phyloP scores from a whole-genome alignment of 1,284 basidiomycete genomes.

The Irpex sp. region DNA sequence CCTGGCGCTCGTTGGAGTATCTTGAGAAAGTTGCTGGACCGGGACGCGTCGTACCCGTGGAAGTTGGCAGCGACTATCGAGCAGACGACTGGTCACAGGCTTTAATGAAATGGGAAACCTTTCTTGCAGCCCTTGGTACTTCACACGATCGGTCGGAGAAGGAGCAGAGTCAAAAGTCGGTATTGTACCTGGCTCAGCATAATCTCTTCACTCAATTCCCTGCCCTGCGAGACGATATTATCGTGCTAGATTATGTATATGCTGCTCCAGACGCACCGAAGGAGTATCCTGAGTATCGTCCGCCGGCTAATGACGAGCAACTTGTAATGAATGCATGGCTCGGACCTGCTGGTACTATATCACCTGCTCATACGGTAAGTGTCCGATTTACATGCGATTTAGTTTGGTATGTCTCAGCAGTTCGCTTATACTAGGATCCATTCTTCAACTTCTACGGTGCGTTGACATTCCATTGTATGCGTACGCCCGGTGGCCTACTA shows the following conservation, averaged over 20 bases:
- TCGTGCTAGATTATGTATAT: conserved; percentile 86
- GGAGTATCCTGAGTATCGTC: conserved; percentile 48
- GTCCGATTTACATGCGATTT: background rate
- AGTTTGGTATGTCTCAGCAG: conserved; percentile 3
- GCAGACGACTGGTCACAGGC: conserved; percentile 77
- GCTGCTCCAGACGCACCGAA: conserved; percentile 46
- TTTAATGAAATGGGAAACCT: conserved; percentile 75
- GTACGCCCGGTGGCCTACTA: background rate
- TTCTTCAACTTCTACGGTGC: conserved; percentile 89
- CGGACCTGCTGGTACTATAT: conserved; percentile 71
- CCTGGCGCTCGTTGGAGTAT: conserved; percentile 69
- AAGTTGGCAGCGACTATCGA: conserved; percentile 84
- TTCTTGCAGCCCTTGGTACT: conserved; percentile 49
- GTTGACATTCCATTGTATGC: conserved; percentile 11
- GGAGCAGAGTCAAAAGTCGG: conserved; percentile 17
- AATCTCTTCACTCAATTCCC: conserved; percentile 85
- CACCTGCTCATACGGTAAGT: conserved; percentile 89
- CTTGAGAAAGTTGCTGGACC: conserved; percentile 63
- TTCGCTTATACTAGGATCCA: conserved; percentile 62
- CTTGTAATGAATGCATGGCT: conserved; percentile 86
- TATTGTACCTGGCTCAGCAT: conserved; percentile 90
- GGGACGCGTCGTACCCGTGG: conserved; percentile 85
- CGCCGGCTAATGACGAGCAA: conserved; percentile 65
- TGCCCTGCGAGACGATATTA: conserved; percentile 64
- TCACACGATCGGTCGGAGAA: conserved; percentile 2